These are phyloP conservation scores for Globisporangium abappressorium DNA, from an alignment of 352 stramenopile genomes.

Conservation along the genomic window DNA sequence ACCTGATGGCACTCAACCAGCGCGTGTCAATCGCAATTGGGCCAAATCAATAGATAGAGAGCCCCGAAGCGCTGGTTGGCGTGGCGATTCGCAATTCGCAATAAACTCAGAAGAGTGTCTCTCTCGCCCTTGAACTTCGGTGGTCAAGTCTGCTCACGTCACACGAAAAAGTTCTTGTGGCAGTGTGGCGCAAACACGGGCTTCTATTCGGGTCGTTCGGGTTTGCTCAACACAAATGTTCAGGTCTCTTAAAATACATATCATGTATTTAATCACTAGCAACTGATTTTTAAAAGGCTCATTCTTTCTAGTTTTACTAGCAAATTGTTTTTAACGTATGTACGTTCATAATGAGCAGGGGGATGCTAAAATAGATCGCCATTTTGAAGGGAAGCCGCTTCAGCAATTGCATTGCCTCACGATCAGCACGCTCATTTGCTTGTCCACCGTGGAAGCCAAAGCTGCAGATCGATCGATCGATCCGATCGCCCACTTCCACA, in stretches of 20 bases:
- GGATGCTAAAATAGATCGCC: neutral
- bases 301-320: neutral
- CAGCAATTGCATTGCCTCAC: neutral
- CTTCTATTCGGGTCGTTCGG: neutral
- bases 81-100: neutral
- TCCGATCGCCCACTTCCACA: neutral
- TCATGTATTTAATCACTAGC: neutral
- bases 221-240: neutral
- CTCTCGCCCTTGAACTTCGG: conserved; percentile 3
- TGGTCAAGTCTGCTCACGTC: neutral
- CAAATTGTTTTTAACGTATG: neutral
- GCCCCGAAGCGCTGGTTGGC: neutral
- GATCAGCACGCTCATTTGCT: neutral
- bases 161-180: conserved; percentile 8
- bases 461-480: neutral
- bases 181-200: conserved; percentile 9
- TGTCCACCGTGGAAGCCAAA: neutral
- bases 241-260: neutral
- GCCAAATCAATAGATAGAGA: neutral
- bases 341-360: neutral
- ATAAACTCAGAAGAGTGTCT: neutral
- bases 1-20: neutral
- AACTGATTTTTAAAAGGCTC: neutral
- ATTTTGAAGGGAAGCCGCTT: conserved; percentile 10
- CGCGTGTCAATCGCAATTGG: neutral